Percentiles rank a stretch among this genome's conserved stretches.
These are phyloP conservation scores for Picochlorum sp. DNA, from an alignment of 139 green algal genomes.

Conservation along the genomic window DNA sequence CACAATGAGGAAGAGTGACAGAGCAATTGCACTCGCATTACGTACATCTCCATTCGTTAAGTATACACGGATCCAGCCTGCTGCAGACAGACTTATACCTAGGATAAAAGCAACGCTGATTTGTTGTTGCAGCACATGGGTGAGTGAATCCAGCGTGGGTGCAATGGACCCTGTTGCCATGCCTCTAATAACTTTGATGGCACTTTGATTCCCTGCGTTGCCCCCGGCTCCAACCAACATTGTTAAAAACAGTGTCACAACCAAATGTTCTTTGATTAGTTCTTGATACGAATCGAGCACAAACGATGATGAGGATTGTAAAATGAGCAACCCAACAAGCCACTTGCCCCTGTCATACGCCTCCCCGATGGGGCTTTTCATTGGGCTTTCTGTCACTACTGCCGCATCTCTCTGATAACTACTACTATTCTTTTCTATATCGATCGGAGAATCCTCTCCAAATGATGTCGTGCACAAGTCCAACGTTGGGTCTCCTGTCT, in stretches of 20 bases:
- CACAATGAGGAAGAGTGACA: conserved; percentile 78
- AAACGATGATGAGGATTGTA: conserved; percentile 68
- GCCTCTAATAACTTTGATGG: conserved; percentile 86
- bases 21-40: conserved; percentile 62
- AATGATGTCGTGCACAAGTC: conserved; percentile 49
- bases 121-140: conserved; percentile 59
- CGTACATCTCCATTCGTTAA: conserved; percentile 55
- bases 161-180: conserved; percentile 54
- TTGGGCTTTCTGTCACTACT: neutral
- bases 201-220: conserved; percentile 82
- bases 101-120: conserved; percentile 62
- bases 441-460: conserved; percentile 11
- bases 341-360: conserved; percentile 47
- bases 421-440: conserved; percentile 16
- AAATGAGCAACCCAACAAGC: conserved; percentile 70
- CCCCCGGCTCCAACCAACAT: conserved; percentile 78
- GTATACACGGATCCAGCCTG: conserved; percentile 71
- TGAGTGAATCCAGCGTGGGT: conserved; percentile 26
- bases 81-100: conserved; percentile 47
- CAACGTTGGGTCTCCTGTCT: conserved; percentile 48
- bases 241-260: conserved; percentile 89
- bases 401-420: neutral
- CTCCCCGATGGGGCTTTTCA: conserved; percentile 12
- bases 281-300: conserved; percentile 71
- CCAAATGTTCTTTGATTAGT: conserved; percentile 67